phyloP scores from a whole-genome alignment of 257 asterid genomes.

The Eucommia ulmoides region DNA sequence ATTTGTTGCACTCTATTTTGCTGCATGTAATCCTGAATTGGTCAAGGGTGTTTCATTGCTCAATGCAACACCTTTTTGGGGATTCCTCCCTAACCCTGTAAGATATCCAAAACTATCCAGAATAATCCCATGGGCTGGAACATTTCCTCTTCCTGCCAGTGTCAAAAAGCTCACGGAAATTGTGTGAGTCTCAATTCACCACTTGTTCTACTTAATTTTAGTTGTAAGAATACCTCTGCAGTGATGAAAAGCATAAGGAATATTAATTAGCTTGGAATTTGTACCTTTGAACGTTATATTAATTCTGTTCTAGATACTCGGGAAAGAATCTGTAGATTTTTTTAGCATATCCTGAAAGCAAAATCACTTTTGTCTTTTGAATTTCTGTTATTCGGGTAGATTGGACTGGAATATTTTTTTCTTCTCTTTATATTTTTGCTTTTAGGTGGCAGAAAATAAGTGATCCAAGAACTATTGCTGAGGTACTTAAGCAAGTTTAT shows the following conservation, averaged over 20 bases:
- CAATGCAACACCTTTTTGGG: slow-evolving; percentile 96
- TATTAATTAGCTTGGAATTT: too few species aligned
- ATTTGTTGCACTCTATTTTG: slow-evolving; percentile 73
- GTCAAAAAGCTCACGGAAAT: slow-evolving; percentile 44
- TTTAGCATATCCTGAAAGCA: too few species aligned
- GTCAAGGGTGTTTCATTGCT: slow-evolving; percentile 90
- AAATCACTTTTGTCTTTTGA: too few species aligned
- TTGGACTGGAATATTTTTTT: neutral
- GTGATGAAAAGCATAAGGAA: too few species aligned
- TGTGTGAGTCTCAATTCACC: slow-evolving; percentile 63
- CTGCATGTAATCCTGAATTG: slow-evolving; percentile 68
- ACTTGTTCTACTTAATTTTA: too few species aligned
- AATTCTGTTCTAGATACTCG: too few species aligned
- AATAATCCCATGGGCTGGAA: slow-evolving; percentile 85
- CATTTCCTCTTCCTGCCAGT: slow-evolving; percentile 72
- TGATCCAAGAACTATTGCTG: slow-evolving; percentile 73
- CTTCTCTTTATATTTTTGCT: slow-evolving; percentile 2
- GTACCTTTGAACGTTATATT: neutral
- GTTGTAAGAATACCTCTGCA: too few species aligned
- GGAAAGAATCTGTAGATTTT: too few species aligned
- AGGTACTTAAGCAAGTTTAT: slow-evolving; percentile 74
- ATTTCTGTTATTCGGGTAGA: too few species aligned
- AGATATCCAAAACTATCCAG: slow-evolving; percentile 65
- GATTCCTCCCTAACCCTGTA: slow-evolving; percentile 76
- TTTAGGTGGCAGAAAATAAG: slow-evolving; percentile 89